Evolutionary conservation across 2,329 filamentous ascomycete genomes (phyloP), one percentile per base, ranked within the genome.

Genomic region (Intubia oerlemansii): DNA sequence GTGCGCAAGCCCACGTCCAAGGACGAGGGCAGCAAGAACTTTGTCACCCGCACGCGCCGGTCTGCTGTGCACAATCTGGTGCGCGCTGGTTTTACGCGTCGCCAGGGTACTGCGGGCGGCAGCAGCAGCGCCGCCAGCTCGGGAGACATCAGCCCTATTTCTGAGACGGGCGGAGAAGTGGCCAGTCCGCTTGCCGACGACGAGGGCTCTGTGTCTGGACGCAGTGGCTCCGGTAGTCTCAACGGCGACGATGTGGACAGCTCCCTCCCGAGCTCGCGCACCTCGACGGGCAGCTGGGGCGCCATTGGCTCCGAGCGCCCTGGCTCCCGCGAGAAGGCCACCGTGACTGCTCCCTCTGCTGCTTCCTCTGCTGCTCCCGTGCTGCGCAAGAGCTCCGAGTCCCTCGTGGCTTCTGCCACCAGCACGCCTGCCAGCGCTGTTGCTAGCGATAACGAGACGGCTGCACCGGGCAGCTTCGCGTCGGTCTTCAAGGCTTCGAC

Each of bases 11-110:
- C 88, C 2, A 95, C 85, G 7, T 73, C 80, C 39, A 92, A 82
- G 55, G 69, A 85, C 38, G 85, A 95, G 49, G 88, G 85, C 15
- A 93, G 85, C 69, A 74, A 93, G 67, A 98, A 98, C 57, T 98
- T 98, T 53, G 77, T 78, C 9, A 72, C 82, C 32, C 82, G 88
- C 36, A 84, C 90, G 44, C 81, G 88, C 34, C 81, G 85, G 38
- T 82, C 78, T 42, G 88, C 88, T 16, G 72, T 98, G 25, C 73
- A 84, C 56, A 93, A 82, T 46, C 66, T 98, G 28, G 79, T 93
- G 36, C 78, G 79, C 38, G 85, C 85, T 30, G 84, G 85, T 11
- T 65, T 88, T 37, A 80, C 82, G 44, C 78, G 88, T 34, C 80
- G 85, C 65, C 59, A 76, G 64, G 53, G 73, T 33, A 78, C 75